Evolutionary conservation across 768 basidiomycete species (phyloP).

Genomic region (Obba rivulosa): DNA sequence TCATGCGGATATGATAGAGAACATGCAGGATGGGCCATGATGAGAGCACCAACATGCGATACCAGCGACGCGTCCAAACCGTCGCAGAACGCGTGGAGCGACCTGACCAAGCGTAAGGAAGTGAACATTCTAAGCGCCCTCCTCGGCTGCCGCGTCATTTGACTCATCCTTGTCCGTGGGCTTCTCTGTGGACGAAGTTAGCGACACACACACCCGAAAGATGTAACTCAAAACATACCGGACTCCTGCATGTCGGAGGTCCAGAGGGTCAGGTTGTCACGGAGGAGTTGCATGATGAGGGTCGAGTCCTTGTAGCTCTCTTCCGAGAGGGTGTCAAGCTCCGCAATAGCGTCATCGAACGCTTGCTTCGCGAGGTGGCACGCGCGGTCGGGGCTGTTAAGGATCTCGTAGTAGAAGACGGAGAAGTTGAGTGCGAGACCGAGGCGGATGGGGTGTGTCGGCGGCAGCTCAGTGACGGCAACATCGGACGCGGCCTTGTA

Average conservation of each 20-base stretch:
- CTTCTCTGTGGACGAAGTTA: conserved; percentile 48
- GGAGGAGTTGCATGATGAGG: conserved; percentile 92
- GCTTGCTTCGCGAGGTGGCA: conserved; percentile 99
- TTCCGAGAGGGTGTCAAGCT: conserved; percentile 97
- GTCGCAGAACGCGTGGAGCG: conserved; percentile 2
- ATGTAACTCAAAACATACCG: conserved; percentile 41
- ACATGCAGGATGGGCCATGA: conserved; percentile 17
- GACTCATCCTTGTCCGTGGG: conserved; percentile 68
- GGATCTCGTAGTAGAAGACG: conserved; percentile 99
- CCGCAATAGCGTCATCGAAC: conserved; percentile 97
- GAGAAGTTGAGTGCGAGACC: conserved; percentile 99
- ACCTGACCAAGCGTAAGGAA: conserved; percentile 3
- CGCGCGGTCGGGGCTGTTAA: conserved; percentile 97
- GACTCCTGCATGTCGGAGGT: conserved; percentile 96
- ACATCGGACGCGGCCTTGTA: conserved; percentile 98
- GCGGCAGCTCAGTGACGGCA: conserved; percentile 91
- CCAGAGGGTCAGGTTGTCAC: conserved; percentile 98
- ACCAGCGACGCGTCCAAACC: conserved; percentile 2
- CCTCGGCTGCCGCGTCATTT: conserved; percentile 57
- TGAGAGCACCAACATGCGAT: conserved; percentile 16
- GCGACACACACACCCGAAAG: not conserved
- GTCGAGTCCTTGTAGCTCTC: conserved; percentile 99
- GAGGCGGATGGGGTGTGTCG: conserved; percentile 96
- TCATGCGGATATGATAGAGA: conserved; percentile 20
- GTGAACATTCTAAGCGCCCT: conserved; percentile 24